Evolutionary conservation across 2,329 filamentous ascomycete genomes (phyloP), one percentile per base, ranked within the genome.

Genomic region (Paraphoma sp.): DNA sequence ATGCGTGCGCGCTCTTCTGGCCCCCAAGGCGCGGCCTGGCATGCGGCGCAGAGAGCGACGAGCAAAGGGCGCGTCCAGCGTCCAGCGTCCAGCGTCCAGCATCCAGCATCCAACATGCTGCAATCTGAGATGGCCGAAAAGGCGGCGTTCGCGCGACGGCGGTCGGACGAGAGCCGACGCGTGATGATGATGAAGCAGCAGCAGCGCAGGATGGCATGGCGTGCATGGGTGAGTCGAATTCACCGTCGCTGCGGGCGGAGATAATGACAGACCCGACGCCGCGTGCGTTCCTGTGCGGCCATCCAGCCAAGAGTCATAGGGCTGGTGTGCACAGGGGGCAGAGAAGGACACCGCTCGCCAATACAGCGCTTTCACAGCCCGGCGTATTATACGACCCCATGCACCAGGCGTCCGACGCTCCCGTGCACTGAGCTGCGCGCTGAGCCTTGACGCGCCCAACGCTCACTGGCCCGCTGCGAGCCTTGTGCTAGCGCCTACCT

Each of bases 381-480:
- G 30, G 49, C 31, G 56, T 59, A 58, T 58, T 62, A 41, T 64
- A 56, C 50, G 47, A 9, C 48, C 56, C 62, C 59, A 59, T 54
- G 63, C 59, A 51, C 48, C 62, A 57, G 57, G 62, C 64, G 57
- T 56, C 67, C 64, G 62, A 65, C 60, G 45, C 60, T 65, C 50
- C 61, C 62, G 60, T 59, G 59, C 55, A 49, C 64, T 67, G 56
- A 64, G 63, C 33, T 48, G 57, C 52, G 64, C 52, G 64, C 65
- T 63, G 58, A 62, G 64, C 63, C 59, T 57, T 60, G 63, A 48
- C 55, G 45, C 45, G 54, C 60, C 60, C 59, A 61, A 59, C 65
- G 62, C 62, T 64, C 62, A 69, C 51, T 70, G 67, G 65, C 60
- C 65, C 63, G 64, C 65, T 62, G 63, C 63, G 55, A 62, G 59